These are phyloP conservation scores for Kluyveromyces siamensis DNA, from an alignment of 805 yeast species.

Conservation along the genomic window DNA sequence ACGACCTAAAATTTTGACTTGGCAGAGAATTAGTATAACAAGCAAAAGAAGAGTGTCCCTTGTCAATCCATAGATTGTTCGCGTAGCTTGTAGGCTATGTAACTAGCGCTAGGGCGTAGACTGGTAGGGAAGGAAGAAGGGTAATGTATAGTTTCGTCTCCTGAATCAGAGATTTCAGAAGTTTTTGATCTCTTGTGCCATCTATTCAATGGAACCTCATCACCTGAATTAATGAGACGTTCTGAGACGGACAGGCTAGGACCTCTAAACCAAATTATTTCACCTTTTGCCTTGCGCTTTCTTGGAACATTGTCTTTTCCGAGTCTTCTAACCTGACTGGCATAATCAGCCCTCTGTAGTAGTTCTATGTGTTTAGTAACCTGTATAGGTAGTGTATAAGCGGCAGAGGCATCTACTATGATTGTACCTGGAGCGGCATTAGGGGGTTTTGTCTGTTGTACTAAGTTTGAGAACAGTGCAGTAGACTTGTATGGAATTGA, in stretches of 20 bases:
- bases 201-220: slow-evolving; percentile 16
- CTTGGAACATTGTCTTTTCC: slow-evolving; percentile 16
- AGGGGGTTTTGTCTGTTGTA: slow-evolving; percentile 20
- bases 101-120: slow-evolving; percentile 60
- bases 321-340: slow-evolving; percentile 15
- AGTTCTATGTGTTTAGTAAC: slow-evolving; percentile 27
- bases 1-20: neutral
- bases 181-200: slow-evolving; percentile 22
- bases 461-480: slow-evolving; percentile 17
- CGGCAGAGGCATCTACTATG: slow-evolving; percentile 20
- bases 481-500: slow-evolving; percentile 13
- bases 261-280: slow-evolving; percentile 58
- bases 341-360: slow-evolving; percentile 28
- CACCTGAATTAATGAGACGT: slow-evolving; percentile 28
- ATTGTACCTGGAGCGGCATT: slow-evolving; percentile 15
- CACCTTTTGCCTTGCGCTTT: slow-evolving; percentile 25
- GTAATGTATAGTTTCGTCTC: slow-evolving; percentile 11
- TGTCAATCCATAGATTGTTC: slow-evolving; percentile 1
- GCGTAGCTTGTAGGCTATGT: slow-evolving; percentile 49
- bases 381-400: slow-evolving; percentile 19
- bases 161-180: slow-evolving; percentile 19
- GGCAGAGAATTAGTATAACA: neutral
- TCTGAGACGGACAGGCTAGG: slow-evolving; percentile 46
- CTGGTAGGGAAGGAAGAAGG: slow-evolving; percentile 21
- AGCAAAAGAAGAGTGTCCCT: neutral